Evolutionary conservation across 2,329 filamentous ascomycete species (phyloP).

Genomic region (Colletotrichum salicis): DNA sequence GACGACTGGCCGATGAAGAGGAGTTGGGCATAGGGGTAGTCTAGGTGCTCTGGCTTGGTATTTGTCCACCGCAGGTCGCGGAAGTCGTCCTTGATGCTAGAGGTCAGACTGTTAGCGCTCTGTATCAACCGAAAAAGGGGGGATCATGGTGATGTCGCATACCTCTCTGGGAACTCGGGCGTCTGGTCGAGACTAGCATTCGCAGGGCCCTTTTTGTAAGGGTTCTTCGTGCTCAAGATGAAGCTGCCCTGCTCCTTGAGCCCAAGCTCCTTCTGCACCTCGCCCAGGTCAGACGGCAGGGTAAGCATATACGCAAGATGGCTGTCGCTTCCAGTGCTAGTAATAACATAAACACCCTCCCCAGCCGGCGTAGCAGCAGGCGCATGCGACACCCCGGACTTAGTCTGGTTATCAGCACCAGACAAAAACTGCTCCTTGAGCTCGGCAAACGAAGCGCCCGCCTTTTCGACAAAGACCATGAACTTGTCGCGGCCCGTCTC

Average conservation of each 20-base stretch:
- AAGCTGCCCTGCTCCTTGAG: constrained; percentile 79
- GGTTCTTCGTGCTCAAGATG: constrained; percentile 83
- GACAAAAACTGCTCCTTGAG: constrained; percentile 79
- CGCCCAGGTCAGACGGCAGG: constrained; percentile 73
- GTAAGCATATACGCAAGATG: constrained; percentile 86
- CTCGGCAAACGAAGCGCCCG: constrained; percentile 70
- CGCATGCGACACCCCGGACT: constrained; percentile 77
- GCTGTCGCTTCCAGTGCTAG: constrained; percentile 74
- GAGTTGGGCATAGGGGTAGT: constrained; percentile 80
- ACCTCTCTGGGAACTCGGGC: constrained; percentile 61
- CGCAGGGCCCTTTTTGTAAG: constrained; percentile 72
- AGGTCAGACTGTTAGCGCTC: neutral
- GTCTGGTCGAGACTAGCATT: constrained; percentile 70
- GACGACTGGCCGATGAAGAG: constrained; percentile 80
- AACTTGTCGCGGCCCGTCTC: constrained; percentile 75
- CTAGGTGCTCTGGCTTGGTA: constrained; percentile 76
- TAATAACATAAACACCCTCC: constrained; percentile 87
- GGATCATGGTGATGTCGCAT: neutral
- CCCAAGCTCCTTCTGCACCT: constrained; percentile 81
- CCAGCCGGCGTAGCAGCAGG: constrained; percentile 80
- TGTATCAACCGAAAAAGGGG: no score
- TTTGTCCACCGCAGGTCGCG: constrained; percentile 78
- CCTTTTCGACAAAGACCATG: constrained; percentile 86
- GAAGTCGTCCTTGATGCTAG: constrained; percentile 77
- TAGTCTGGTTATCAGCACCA: constrained; percentile 76